Base-by-base conservation (phyloP, 2,329 filamentous ascomycete species). In the Fusarium cyanostomum region DNA sequence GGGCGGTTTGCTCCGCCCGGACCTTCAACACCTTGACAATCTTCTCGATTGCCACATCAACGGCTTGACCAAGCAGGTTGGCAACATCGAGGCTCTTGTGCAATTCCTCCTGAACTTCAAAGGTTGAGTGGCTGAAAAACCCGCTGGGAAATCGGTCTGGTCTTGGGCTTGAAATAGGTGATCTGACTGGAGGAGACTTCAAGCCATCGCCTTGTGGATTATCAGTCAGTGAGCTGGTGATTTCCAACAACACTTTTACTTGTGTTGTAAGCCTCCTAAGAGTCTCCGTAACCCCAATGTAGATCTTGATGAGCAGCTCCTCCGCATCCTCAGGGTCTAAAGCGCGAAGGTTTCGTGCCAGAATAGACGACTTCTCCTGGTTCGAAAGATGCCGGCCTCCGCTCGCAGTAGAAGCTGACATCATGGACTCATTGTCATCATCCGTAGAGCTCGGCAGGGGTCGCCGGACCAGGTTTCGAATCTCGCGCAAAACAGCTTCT, bases 391-490 rank as follows among this genome's bases (percentile, higher is more conserved):
- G 86, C 56, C 86, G 86, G 26, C 89, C 89, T 37, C 87, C 86
- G 60, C 86, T 85, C 51, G 87, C 81, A 1, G 94, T 97, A 4
- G 94, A 96, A 1, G 89, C 84, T 2, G 94, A 94, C 77, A 94
- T 89, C 80, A 94, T 90, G 1, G 93, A 96, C 73, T 95, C 92
- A 60, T 90, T 92, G 73, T 99, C 95, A 67, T 98, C 94, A 59
- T 99, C 95, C 68, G 88, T 95, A 10, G 94, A 96, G 72, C 93
- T 97, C 1, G 95, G 95, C 34, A 99, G 82, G 21, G 94, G 91
- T 55, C 88, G 87, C 51, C 93, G 86, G 45, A 99, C 94, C 44
- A 98, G 81, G 30, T 86, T 88, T 69, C 94, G 91, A 74, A 98
- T 89, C 75, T 99, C 95, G 45, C 91, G 89, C 61, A 96, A 80